Evolutionary conservation across 768 basidiomycete species (phyloP), one percentile per base, ranked within the genome.

Genomic region (Lentinus brumalis): DNA sequence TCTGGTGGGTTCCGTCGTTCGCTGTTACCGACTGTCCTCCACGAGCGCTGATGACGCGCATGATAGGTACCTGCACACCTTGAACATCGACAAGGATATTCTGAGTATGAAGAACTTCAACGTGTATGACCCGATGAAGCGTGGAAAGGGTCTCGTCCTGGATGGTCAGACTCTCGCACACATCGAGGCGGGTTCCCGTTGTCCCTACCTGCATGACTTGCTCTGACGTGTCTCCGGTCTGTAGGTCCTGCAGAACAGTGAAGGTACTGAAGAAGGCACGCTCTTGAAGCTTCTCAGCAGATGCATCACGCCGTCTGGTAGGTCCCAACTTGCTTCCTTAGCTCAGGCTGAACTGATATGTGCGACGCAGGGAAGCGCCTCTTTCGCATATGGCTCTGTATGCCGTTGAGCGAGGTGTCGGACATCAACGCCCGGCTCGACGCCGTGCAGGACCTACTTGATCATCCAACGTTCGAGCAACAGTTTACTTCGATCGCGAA

Each of bases 101-200:
- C 74, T 99, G 69, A 92, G 88, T 56, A 95, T 97, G 89, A 91
- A 87, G 77, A 98, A 98, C 71, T 99, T 99, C 82, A 96, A 98
- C 67, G 81, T 97, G 41, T 97, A 96, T 70, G 94, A 98, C 73
- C 97, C 97, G 0, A 94, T 98, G 85, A 88, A 90, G 71, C 82
- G 83, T 61, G 95, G 94, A n/a, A 81, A 88, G 70, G 91, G 87
- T 30, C 76, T 98, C 57, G 82, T 92, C 0, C 80, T 99, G 45
- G 96, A 99, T 73, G 97, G 97, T 3, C 95, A 98, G 72, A 96
- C 94, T 0, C 79, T 99, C 55, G 91, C 93, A 15, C 97, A 99
- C 72, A 81, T 99, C 62, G 97, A 99, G 81, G 94, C 95, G 54
- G 45, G 73, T 18, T 26, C 26, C 40, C 14, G 2, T 30, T 9